Evolutionary conservation across 805 yeast genomes (phyloP).

Genomic region (Pichia rugopelliculosa): DNA sequence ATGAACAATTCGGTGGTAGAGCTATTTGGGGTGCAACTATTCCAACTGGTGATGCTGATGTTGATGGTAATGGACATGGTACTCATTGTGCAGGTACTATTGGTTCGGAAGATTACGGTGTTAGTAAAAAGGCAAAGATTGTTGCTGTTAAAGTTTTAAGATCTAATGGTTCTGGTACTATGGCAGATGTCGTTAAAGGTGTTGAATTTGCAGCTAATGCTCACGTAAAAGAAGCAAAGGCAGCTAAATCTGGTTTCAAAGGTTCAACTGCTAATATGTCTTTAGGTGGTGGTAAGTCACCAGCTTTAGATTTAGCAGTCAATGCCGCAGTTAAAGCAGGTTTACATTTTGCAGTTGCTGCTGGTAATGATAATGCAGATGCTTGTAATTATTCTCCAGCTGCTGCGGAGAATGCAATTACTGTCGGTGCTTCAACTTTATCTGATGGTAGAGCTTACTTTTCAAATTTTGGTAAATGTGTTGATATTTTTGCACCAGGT

Average conservation of each 20-base stretch:
- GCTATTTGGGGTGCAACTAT: constrained; percentile 82
- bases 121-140: constrained; percentile 70
- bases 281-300: constrained; percentile 87
- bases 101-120: constrained; percentile 73
- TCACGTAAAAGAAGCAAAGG: constrained; percentile 45
- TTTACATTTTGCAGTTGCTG: constrained; percentile 89
- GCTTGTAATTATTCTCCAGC: constrained; percentile 94
- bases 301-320: constrained; percentile 79
- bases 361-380: constrained; percentile 90
- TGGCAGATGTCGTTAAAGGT: constrained; percentile 80
- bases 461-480: constrained; percentile 94
- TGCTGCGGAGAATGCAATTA: constrained; percentile 71
- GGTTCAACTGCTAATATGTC: constrained; percentile 92
- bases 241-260: constrained; percentile 57
- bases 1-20: constrained; percentile 75
- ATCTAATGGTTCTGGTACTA: constrained; percentile 75
- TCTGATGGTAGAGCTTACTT: constrained; percentile 89
- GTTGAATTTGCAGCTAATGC: constrained; percentile 76
- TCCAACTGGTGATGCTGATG: constrained; percentile 60
- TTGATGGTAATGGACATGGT: constrained; percentile 91
- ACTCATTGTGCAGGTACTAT: constrained; percentile 97
- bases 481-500: constrained; percentile 96
- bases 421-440: constrained; percentile 92
- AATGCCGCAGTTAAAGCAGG: constrained; percentile 87
- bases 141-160: constrained; percentile 81